Base-by-base conservation (phyloP, 768 basidiomycete species). In the Gelatoporia subvermispora region DNA sequence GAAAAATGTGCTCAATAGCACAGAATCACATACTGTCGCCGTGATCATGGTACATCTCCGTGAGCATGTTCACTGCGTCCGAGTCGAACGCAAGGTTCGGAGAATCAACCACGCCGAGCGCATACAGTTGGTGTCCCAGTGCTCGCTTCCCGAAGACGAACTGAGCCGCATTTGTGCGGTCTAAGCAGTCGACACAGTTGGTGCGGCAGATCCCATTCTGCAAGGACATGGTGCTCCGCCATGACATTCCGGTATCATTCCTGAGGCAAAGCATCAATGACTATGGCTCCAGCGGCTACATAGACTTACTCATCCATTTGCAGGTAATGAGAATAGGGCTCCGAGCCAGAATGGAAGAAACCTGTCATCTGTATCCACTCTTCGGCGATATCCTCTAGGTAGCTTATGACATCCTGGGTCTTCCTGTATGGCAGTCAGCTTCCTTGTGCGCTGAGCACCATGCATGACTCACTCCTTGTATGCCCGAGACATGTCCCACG, bases 41-140 rank as follows among this genome's bases (percentile, higher is more conserved):
- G 56, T 96, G 93, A 64, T 96, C 93, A 62, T 95, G 93, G 65
- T 94, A 97, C 93, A 99, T 97, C 69, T 96, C 93, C 3, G 93
- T 98, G 56, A 99, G 62, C 81, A 98, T 93, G 63, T 94, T 93
- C 35, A 94, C 88, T 1, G 92, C 93, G 64, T 95, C 94, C 9
- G 88, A 92, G 59, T 95, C 93, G 60, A 95, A 95, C 0, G 84
- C 79, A 34, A 99, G 72, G 59, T 92, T 83, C 0, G 95, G 93
- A 49, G 72, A 82, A 17, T 85, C 82, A 8, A 96, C 83, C 15
- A 98, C 76, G 0, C 96, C 96, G 3, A 99, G 80, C 0, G 93
- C 94, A 63, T 95, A 91, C 8, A 99, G 74, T 63, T 99, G 96
- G 65, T 97, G 93, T 0, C 93, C 94, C 16, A 99, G 72, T 0